These are phyloP conservation scores for Heimioporus retisporus DNA, from an alignment of 1,284 basidiomycete species.

Conservation along the genomic window DNA sequence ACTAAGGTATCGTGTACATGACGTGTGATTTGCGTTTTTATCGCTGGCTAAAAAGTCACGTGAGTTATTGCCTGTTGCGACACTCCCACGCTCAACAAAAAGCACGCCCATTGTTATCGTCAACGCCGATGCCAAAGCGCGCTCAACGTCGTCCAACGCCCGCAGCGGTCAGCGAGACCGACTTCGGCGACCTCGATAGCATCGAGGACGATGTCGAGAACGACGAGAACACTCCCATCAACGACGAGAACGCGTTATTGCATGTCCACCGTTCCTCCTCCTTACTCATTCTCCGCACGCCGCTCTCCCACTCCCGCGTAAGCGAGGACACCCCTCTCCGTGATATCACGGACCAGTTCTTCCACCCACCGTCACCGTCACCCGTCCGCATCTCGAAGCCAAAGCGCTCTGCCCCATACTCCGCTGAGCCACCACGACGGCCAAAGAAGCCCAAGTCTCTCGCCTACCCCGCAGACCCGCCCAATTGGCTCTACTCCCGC, in stretches of 20 bases:
- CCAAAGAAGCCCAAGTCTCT: slow-evolving; percentile 46
- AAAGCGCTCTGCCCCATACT: slow-evolving; percentile 24
- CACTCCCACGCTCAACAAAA: too few relatives aligned
- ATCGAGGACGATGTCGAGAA: slow-evolving; percentile 26
- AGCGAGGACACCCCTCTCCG: slow-evolving; percentile 36
- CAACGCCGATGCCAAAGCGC: background rate
- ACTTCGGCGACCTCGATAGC: slow-evolving; percentile 24
- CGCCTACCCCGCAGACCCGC: slow-evolving; percentile 43
- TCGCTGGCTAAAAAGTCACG: too few relatives aligned
- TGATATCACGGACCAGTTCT: slow-evolving; percentile 46
- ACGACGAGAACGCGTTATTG: slow-evolving; percentile 25
- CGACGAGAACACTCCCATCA: slow-evolving; percentile 36
- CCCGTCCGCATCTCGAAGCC: slow-evolving; percentile 37
- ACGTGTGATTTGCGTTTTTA: too few relatives aligned
- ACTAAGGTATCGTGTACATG: too few relatives aligned
- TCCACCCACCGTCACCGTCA: slow-evolving; percentile 44
- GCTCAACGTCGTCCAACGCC: too few relatives aligned
- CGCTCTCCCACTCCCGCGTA: slow-evolving; percentile 26
- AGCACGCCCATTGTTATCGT: background rate
- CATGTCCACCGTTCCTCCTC: slow-evolving; percentile 14
- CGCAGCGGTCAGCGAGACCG: slow-evolving; percentile 24
- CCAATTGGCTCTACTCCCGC: slow-evolving; percentile 39
- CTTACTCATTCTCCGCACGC: slow-evolving; percentile 33
- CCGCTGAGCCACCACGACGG: slow-evolving; percentile 39
- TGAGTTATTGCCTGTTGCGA: too few relatives aligned